Conservation (phyloP, 768 basidiomycete genomes). For the Cyathus striatus region DNA sequence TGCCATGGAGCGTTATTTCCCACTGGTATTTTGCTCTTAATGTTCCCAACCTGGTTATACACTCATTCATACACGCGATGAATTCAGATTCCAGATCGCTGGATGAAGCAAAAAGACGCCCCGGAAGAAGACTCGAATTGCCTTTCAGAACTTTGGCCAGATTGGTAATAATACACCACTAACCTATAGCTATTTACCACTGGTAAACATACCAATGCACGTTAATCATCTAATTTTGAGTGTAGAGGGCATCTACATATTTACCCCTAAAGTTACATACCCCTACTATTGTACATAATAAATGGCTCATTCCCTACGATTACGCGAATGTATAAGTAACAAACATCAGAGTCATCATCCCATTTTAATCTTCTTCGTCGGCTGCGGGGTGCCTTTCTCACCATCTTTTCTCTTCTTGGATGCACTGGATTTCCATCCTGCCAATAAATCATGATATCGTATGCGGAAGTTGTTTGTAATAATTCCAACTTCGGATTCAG, state of each 20-base stretch:
- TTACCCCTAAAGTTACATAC: constrained; percentile 10
- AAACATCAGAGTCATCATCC: constrained; percentile 37
- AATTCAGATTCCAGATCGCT: constrained; percentile 78
- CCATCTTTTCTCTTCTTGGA: constrained; percentile 74
- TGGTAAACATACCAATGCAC: neutral
- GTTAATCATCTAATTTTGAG: no score
- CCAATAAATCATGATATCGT: constrained; percentile 50
- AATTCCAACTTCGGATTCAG: constrained; percentile 71
- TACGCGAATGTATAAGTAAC: no score
- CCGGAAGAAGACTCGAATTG: constrained; percentile 68
- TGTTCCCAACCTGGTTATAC: constrained; percentile 2
- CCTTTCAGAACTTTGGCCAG: constrained; percentile 57
- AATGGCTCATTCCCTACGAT: no score
- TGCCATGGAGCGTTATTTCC: constrained; percentile 89
- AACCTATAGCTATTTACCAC: neutral
- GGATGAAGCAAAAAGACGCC: constrained; percentile 83
- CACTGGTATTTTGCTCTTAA: constrained; percentile 48
- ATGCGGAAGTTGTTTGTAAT: constrained; percentile 47
- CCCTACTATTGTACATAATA: constrained; percentile 5
- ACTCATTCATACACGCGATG: no score
- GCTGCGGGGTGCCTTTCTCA: constrained; percentile 59
- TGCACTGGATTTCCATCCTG: constrained; percentile 38
- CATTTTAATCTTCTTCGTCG: constrained; percentile 63
- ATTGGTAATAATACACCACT: constrained; percentile 43
- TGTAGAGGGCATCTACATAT: no score